Conservation (phyloP, 345 rosid genomes). For the Gossypium thurberi region DNA sequence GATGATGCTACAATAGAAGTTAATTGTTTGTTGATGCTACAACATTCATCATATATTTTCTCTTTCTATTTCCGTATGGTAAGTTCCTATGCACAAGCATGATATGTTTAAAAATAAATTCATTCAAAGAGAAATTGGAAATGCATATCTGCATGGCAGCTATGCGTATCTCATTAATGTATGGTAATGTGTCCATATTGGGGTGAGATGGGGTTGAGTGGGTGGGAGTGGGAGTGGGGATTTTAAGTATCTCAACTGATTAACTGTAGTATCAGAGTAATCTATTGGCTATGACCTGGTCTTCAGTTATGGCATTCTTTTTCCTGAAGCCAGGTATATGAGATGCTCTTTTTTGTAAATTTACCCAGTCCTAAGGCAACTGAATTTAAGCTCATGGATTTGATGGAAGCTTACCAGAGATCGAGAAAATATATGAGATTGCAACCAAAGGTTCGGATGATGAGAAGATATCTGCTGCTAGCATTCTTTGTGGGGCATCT, state of each 20-base stretch:
- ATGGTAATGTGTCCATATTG: neutral
- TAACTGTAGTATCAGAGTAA: slow-evolving; percentile 10
- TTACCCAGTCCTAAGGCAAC: slow-evolving; percentile 46
- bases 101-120: neutral
- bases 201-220: neutral
- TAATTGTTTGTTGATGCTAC: neutral
- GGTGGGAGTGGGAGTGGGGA: neutral
- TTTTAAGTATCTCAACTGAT: neutral
- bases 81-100: neutral
- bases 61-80: neutral
- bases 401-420: slow-evolving; percentile 97
- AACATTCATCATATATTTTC: neutral
- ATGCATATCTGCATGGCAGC: neutral
- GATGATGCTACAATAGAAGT: neutral
- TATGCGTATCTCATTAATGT: neutral
- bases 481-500: slow-evolving; percentile 94
- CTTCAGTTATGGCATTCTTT: slow-evolving; percentile 34
- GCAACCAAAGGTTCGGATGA: slow-evolving; percentile 79
- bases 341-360: slow-evolving; percentile 52
- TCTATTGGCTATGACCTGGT: slow-evolving; percentile 25
- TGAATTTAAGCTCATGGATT: slow-evolving; percentile 74
- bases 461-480: slow-evolving; percentile 84
- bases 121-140: neutral
- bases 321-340: slow-evolving; percentile 64
- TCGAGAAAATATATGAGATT: slow-evolving; percentile 88